Percentiles rank a stretch among this genome's conserved stretches.
Conservation (phyloP, 2,329 filamentous ascomycete species). For the Aspergillus brunneoviolaceus region DNA sequence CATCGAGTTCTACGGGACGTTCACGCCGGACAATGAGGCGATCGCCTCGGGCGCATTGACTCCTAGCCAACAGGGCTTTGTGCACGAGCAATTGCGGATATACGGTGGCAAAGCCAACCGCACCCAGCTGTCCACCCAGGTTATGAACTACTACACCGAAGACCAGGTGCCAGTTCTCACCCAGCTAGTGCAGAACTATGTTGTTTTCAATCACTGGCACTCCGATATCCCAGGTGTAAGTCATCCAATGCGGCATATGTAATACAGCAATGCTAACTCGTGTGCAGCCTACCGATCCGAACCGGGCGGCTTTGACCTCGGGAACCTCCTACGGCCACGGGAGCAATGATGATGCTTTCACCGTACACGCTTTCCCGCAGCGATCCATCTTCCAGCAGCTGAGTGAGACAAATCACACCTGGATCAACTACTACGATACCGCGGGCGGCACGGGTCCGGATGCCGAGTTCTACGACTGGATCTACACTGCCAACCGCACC, state of each 20-base stretch:
- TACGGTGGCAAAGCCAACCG: conserved; percentile 34
- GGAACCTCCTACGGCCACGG: conserved; percentile 37
- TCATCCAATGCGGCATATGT: conserved; percentile 5
- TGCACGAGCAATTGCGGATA: conserved; percentile 42
- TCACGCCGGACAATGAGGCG: conserved; percentile 38
- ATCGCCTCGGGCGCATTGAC: conserved; percentile 35
- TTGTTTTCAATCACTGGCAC: conserved; percentile 49
- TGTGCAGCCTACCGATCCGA: conserved; percentile 45
- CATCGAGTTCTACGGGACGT: conserved; percentile 46
- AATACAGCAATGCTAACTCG: conserved; percentile 5
- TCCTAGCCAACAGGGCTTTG: conserved; percentile 39
- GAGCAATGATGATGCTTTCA: conserved; percentile 31
- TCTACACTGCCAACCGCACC: conserved; percentile 27
- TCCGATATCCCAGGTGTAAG: conserved; percentile 45
- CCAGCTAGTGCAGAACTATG: conserved; percentile 42
- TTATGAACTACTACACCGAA: conserved; percentile 49
- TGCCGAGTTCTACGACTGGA: conserved; percentile 37
- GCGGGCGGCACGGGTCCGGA: conserved; percentile 29
- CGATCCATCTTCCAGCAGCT: conserved; percentile 44
- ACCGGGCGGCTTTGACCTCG: conserved; percentile 36
- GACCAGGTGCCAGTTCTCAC: conserved; percentile 45
- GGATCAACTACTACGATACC: conserved; percentile 37
- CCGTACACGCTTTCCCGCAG: conserved; percentile 27
- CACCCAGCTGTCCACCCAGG: conserved; percentile 38
- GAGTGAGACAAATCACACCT: conserved; percentile 32